Base-by-base conservation (phyloP, 306 rosid genomes). In the Dalbergia cultrata region DNA sequence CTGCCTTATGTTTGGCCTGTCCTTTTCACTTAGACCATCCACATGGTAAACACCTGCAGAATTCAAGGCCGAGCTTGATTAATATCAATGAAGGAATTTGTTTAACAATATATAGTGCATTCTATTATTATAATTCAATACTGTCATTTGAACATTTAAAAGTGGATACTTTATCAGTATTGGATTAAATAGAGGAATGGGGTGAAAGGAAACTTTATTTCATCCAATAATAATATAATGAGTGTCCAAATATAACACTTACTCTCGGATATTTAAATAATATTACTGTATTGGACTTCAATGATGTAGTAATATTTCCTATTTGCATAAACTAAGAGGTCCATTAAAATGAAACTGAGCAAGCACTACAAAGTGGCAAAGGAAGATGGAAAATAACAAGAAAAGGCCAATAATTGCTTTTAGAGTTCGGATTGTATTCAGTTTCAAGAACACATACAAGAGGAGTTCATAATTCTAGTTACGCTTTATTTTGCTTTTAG, bases 31-130 rank as follows among this genome's bases (percentile, higher is more conserved):
- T 80, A 66, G 6, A 60, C 84, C 81, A n/a, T 88, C 92, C 9
- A 78, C 82, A 61, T 88, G 97, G 82, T 87, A 83, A 45, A 92
- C 91, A 83, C 97, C 98, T 94, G 86, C 93, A 89, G 12, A 65
- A 65, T 72, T 75, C 75, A 79, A 80, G 37, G n/a, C 31, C 43
- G 21, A 71, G 69, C 33, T 76, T 76, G 18, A 68, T 81, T 65
- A 81, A 13, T 44, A 22, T 65, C 66, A 58, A 70, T 3, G 3
- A 18, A 17, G 47, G 49, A 45, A 13, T 71, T 62, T 49, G 21
- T 58, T 16, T 54, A 78, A 43, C 74, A 7, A 19, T 47, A 47
- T 5, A 49, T 54, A 22, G 66, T 57, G 43, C 71, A 72, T 83
- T 73, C 59, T 26, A 26, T 26, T 26, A 26, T 26, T 3, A 0